Evolutionary conservation across 2,329 filamentous ascomycete species (phyloP), one percentile per base, ranked within the genome.

Genomic region (Pleurostoma richardsiae): DNA sequence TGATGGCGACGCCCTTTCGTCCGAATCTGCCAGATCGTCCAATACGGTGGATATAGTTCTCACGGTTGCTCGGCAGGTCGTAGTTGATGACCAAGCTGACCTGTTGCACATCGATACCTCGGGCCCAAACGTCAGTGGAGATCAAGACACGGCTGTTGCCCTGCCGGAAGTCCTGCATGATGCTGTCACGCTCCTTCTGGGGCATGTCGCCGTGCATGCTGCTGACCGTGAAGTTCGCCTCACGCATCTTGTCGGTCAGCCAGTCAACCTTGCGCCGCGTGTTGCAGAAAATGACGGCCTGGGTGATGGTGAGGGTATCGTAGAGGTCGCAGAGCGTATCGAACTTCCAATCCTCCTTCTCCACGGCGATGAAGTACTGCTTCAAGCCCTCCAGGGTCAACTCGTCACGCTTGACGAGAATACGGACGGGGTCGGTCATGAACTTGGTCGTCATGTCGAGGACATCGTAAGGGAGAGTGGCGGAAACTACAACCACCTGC

Each of bases 161-260:
- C 59, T 91, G 96, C 65, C 94, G 90, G 88, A 99, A 99, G 80
- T 99, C 94, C 85, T 99, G 96, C 94, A 99, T 99, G 74, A 99
- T 99, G 67, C 95, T 81, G 73, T 97, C 94, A 83, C 94, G 91
- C 81, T 97, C 90, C 64, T 76, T 77, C 79, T 96, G 91, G 73
- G 96, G 90, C 94, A 99, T 99, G 68, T 99, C 94, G 70, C 94
- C 94, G 82, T 99, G 94, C 94, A 99, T 97, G 75, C 92, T 91
- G 38, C 92, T 96, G 70, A 99, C 94, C 54, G 94, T 97, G 81
- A 99, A 99, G 77, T 99, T 92, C 79, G 90, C 90, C 63, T 88
- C 88, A 63, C 90, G 95, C 70, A 99, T 90, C 85, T 97, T 97
- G 77, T 97, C 92, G 59, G 94, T 97, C 62, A 99, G 87, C 94